phyloP scores from a whole-genome alignment of 495 filamentous ascomycete genomes.

The Annulohypoxylon stygium region DNA sequence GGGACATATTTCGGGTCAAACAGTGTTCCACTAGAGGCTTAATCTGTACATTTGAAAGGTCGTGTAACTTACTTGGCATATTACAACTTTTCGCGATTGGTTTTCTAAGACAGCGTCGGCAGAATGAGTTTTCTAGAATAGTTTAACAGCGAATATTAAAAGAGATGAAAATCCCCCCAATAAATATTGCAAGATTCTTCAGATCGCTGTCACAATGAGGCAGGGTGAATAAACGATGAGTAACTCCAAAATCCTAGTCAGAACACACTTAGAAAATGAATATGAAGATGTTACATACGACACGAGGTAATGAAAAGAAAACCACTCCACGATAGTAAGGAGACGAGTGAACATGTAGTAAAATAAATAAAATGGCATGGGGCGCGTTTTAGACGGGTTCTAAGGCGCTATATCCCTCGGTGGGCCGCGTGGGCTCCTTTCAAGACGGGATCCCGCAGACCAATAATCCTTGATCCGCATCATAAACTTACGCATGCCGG shows the following conservation, averaged over 20 bases:
- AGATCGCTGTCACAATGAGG: background rate
- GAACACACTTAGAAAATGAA: background rate
- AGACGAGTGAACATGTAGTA: background rate
- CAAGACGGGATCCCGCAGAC: slow-evolving; percentile 33
- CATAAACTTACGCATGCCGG: slow-evolving; percentile 8
- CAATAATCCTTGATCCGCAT: slow-evolving; percentile 27
- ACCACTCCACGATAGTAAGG: background rate
- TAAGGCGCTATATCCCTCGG: slow-evolving; percentile 10
- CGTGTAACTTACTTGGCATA: slow-evolving; percentile 41
- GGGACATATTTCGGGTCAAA: slow-evolving; percentile 11
- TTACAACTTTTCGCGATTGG: slow-evolving; percentile 14
- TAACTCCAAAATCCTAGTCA: background rate
- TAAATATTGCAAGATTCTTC: slow-evolving; percentile 13
- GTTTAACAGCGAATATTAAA: background rate
- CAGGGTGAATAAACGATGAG: background rate
- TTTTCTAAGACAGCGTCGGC: background rate
- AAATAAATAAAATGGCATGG: slow-evolving; percentile 32
- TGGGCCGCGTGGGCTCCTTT: slow-evolving; percentile 39
- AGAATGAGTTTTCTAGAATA: background rate
- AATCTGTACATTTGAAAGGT: background rate
- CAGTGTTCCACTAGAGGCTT: background rate
- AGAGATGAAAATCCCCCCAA: slow-evolving; percentile 14
- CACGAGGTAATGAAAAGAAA: background rate
- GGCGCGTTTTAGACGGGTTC: slow-evolving; percentile 3
- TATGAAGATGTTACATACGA: slow-evolving; percentile 6